These are phyloP conservation scores for Solanum peruvianum DNA, from an alignment of 257 asterid genomes.

Conservation along the genomic window DNA sequence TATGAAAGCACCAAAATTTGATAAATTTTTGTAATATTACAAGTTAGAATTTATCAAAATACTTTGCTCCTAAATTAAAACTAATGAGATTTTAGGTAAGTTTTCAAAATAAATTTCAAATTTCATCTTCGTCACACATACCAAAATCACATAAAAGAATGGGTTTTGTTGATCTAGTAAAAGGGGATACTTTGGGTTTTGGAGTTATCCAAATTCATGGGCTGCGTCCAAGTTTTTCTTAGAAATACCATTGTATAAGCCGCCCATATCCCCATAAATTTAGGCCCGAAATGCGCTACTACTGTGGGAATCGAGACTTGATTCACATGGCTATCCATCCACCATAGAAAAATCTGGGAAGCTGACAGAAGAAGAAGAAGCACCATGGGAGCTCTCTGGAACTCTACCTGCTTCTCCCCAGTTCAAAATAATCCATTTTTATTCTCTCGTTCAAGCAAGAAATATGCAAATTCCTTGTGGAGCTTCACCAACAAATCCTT, in stretches of 20 bases:
- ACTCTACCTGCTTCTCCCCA: conserved; percentile 7
- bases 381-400: conserved; percentile 22
- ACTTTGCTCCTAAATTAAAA: background rate
- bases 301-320: background rate
- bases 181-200: background rate
- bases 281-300: background rate
- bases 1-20: no score
- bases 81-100: no score
- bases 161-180: background rate
- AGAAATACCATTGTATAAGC: background rate
- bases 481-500: conserved; percentile 1
- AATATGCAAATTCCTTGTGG: background rate
- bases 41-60: no score
- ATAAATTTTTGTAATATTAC: no score
- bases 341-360: background rate
- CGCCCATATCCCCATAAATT: background rate
- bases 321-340: no score
- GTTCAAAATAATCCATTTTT: conserved; percentile 3
- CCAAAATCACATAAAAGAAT: background rate
- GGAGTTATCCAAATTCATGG: background rate
- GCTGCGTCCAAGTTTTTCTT: background rate
- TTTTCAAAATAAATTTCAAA: background rate
- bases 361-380: background rate
- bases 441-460: conserved; percentile 11
- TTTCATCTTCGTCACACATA: background rate